These are phyloP conservation scores for Xylaria curta DNA, from an alignment of 495 filamentous ascomycete genomes.

Conservation along the genomic window DNA sequence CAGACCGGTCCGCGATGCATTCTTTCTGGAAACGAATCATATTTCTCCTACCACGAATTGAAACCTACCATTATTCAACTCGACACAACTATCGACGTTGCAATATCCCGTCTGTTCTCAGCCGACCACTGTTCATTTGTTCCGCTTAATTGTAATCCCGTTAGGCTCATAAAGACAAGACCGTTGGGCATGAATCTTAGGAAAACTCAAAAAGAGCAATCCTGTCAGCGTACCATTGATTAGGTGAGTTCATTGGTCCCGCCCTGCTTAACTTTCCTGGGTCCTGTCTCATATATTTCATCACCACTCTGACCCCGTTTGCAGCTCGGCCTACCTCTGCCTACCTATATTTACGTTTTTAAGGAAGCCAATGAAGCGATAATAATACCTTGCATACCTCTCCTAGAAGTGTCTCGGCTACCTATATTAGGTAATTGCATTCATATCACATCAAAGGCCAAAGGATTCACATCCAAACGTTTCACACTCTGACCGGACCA, in stretches of 20 bases:
- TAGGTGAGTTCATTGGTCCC: conserved; percentile 8
- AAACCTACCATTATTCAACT: neutral
- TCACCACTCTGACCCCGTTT: neutral
- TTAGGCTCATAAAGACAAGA: conserved; percentile 24
- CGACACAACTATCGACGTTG: conserved; percentile 6
- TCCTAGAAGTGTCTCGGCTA: neutral
- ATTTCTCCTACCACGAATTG: neutral
- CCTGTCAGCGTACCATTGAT: neutral
- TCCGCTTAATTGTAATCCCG: conserved; percentile 22
- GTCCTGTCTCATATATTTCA: neutral
- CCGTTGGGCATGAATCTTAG: conserved; percentile 24
- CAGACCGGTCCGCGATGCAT: conserved; percentile 14
- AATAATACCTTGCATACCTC: neutral
- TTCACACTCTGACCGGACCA: neutral
- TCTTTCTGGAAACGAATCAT: conserved; percentile 15
- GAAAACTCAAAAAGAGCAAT: neutral
- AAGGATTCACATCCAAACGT: neutral
- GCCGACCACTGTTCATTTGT: conserved; percentile 11
- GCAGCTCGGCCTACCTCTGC: neutral
- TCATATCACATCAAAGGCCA: neutral
- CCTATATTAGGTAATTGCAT: conserved; percentile 3
- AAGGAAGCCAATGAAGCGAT: neutral
- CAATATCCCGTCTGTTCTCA: neutral
- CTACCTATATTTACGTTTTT: neutral
- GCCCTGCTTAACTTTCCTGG: neutral